phyloP scores from a whole-genome alignment of 2,329 filamentous ascomycete genomes.

The Graphilbum fragrans region DNA sequence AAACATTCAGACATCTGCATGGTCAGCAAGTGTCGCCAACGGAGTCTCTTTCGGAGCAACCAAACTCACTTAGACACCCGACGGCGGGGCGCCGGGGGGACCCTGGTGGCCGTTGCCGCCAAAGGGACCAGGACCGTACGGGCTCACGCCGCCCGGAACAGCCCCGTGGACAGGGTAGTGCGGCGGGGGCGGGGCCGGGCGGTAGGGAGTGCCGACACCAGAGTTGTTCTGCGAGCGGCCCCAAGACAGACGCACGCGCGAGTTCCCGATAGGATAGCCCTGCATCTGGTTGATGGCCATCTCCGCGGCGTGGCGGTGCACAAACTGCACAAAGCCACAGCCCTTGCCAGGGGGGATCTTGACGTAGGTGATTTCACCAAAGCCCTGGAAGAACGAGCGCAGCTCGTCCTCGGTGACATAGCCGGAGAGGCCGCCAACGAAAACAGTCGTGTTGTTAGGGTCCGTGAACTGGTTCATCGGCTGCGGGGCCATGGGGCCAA shows the following conservation, averaged over 20 bases:
- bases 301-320: slow-evolving; percentile 95
- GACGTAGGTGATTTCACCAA: slow-evolving; percentile 98
- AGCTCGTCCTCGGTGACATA: slow-evolving; percentile 99
- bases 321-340: slow-evolving; percentile 97
- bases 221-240: slow-evolving; percentile 99
- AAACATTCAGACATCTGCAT: background rate
- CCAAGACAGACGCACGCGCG: slow-evolving; percentile 93
- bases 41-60: background rate
- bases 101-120: slow-evolving; percentile 32
- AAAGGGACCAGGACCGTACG: slow-evolving; percentile 33
- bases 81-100: slow-evolving; percentile 15
- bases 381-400: slow-evolving; percentile 99
- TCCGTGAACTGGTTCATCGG: slow-evolving; percentile 99
- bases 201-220: slow-evolving; percentile 92
- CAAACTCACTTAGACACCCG: slow-evolving; percentile 10
- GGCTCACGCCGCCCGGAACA: slow-evolving; percentile 24
- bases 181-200: slow-evolving; percentile 65
- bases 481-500: slow-evolving; percentile 18
- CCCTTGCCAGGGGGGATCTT: slow-evolving; percentile 99
- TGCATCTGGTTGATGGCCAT: slow-evolving; percentile 99
- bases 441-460: slow-evolving; percentile 98
- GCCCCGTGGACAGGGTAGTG: slow-evolving; percentile 30
- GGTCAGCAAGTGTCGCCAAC: background rate
- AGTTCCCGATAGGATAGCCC: slow-evolving; percentile 98
- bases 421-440: slow-evolving; percentile 90